Evolutionary conservation across 75 land plant genomes (phyloP).

Genomic region (Selaginella moellendorffii): DNA sequence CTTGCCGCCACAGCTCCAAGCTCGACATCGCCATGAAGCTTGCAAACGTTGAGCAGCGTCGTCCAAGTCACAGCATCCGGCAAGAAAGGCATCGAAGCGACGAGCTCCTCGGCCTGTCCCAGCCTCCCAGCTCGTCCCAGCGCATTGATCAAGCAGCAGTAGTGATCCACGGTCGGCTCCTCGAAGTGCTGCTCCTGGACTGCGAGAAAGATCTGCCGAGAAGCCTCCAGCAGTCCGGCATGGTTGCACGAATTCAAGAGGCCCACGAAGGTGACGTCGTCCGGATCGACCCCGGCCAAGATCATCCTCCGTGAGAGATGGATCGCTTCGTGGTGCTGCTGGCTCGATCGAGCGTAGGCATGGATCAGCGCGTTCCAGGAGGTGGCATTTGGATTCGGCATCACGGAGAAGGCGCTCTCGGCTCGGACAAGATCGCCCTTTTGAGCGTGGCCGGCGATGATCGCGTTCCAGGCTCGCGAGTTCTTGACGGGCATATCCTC

Average conservation of each 20-base stretch:
- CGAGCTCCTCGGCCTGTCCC: neutral
- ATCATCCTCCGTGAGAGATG: neutral
- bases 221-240: neutral
- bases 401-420: neutral
- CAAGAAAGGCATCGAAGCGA: conserved; percentile 1
- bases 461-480: neutral
- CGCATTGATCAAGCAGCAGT: conserved; percentile 3
- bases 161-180: conserved; percentile 6
- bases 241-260: conserved; percentile 6
- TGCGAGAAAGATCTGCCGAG: neutral
- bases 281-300: neutral
- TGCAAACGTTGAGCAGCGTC: conserved; percentile 6
- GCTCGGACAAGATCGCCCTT: neutral
- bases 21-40: neutral
- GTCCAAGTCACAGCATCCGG: conserved; percentile 3
- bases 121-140: conserved; percentile 8
- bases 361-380: conserved; percentile 8
- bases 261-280: conserved; percentile 2
- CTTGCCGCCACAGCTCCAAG: conserved; percentile 3
- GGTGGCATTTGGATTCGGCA: neutral
- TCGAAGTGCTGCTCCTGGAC: neutral
- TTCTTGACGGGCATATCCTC: neutral
- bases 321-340: too few species aligned
- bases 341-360: too few species aligned
- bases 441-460: neutral